Evolutionary conservation across 495 filamentous ascomycete species (phyloP).

Genomic region (Lasiosphaeria hispida): DNA sequence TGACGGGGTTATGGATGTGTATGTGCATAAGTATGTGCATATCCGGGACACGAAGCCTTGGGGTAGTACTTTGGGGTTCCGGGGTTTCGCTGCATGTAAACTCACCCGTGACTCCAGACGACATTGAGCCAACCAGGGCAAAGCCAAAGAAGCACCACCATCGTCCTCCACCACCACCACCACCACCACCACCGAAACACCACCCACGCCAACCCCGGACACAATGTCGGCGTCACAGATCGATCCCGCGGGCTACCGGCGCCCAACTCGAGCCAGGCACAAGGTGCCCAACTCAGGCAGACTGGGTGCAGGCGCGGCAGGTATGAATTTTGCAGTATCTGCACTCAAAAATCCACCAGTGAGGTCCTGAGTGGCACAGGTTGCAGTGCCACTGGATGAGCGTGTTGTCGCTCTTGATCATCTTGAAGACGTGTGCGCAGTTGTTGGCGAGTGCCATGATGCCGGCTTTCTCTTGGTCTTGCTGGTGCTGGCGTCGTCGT

Average conservation of each 20-base stretch:
- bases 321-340: constrained; percentile 73
- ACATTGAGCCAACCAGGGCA: constrained; percentile 7
- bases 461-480: constrained; percentile 1
- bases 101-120: constrained; percentile 21
- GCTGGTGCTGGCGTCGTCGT: neutral
- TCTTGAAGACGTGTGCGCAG: constrained; percentile 69
- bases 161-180: neutral
- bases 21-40: too few species aligned
- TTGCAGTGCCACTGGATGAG: constrained; percentile 76
- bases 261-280: neutral
- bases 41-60: too few species aligned
- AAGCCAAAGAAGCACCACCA: neutral
- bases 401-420: constrained; percentile 74
- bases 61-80: neutral
- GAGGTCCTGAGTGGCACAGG: constrained; percentile 72
- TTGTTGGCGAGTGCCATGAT: constrained; percentile 61
- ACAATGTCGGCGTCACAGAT: too few species aligned
- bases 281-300: constrained; percentile 40
- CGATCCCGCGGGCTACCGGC: too few species aligned
- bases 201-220: too few species aligned
- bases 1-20: neutral
- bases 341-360: constrained; percentile 83
- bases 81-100: constrained; percentile 9
- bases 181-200: too few species aligned
- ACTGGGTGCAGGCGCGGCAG: constrained; percentile 64